A percentile compares a stretch with the other conserved stretches of the same genome.
Evolutionary conservation across 169 alveolate species (phyloP).

Genomic region (Babesia sp.): DNA sequence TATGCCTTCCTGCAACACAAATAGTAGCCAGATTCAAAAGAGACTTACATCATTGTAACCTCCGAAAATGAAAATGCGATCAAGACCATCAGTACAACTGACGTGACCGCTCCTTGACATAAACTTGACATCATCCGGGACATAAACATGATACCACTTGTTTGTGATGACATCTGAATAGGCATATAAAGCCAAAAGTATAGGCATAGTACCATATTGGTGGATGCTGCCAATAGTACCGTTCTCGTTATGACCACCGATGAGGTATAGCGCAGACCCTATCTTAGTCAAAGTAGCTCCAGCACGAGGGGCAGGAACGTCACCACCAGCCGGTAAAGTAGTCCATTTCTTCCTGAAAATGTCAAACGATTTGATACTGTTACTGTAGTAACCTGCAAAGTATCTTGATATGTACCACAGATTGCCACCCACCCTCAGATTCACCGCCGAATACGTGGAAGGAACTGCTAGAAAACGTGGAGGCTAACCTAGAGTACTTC

Average conservation of each 20-base stretch:
- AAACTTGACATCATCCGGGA: constrained; percentile 29
- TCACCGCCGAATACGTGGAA: constrained; percentile 57
- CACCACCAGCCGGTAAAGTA: constrained; percentile 22
- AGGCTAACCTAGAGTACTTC: constrained; percentile 13
- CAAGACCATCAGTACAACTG: constrained; percentile 61
- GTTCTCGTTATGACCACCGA: constrained; percentile 59
- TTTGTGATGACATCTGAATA: constrained; percentile 32
- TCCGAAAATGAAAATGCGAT: constrained; percentile 66
- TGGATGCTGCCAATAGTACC: constrained; percentile 52
- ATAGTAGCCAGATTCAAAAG: not conserved
- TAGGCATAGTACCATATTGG: constrained; percentile 29
- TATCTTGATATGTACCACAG: not conserved
- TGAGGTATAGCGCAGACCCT: constrained; percentile 45
- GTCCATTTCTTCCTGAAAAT: constrained; percentile 23
- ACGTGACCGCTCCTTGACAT: constrained; percentile 58
- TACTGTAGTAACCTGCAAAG: constrained; percentile 25
- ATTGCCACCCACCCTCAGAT: constrained; percentile 31
- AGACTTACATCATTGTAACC: constrained; percentile 62
- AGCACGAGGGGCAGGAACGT: constrained; percentile 38
- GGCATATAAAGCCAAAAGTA: not conserved
- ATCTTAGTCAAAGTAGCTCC: constrained; percentile 61
- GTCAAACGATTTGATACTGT: constrained; percentile 20
- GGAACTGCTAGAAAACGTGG: constrained; percentile 17
- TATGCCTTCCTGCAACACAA: constrained; percentile 34
- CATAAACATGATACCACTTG: constrained; percentile 48